Conservation (phyloP, 2,329 filamentous ascomycete species). For the Ciborinia camelliae region DNA sequence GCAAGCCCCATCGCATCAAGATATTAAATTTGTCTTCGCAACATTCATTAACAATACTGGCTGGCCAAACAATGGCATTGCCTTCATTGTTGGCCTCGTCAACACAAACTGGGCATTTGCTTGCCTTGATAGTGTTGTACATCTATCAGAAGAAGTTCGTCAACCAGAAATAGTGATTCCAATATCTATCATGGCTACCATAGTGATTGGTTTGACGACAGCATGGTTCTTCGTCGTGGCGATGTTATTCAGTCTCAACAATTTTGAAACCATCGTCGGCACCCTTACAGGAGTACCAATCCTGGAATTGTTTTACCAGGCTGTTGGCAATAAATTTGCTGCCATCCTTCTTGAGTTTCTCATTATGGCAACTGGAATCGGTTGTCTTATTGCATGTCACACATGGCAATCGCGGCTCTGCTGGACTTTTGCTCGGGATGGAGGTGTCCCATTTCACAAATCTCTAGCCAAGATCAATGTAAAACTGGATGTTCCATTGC, state of each 20-base stretch:
- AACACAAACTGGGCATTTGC: constrained; percentile 19
- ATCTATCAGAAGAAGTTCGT: constrained; percentile 19
- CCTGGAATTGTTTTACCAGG: constrained; percentile 14
- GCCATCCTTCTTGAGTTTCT: constrained; percentile 15
- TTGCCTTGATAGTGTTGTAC: constrained; percentile 17
- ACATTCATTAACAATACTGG: constrained; percentile 22
- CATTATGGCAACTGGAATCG: constrained; percentile 10
- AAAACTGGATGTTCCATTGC: constrained; percentile 17
- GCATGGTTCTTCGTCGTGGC: constrained; percentile 17
- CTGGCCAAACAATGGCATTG: constrained; percentile 19
- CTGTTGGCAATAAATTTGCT: neutral
- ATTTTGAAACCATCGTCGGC: constrained; percentile 16
- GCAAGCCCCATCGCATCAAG: constrained; percentile 16
- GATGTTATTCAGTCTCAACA: constrained; percentile 18
- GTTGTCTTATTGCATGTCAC: constrained; percentile 14
- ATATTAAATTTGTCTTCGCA: constrained; percentile 17
- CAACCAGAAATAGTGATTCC: constrained; percentile 17
- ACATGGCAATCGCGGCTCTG: constrained; percentile 19
- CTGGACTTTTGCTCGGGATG: constrained; percentile 20
- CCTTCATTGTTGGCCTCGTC: constrained; percentile 20
- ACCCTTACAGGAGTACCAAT: constrained; percentile 9
- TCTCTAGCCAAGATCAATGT: constrained; percentile 13
- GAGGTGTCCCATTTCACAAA: constrained; percentile 12
- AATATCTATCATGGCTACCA: constrained; percentile 15
- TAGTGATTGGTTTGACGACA: constrained; percentile 15